Evolutionary conservation across 2,329 filamentous ascomycete genomes (phyloP).

Genomic region (Neoascochyta sp.): DNA sequence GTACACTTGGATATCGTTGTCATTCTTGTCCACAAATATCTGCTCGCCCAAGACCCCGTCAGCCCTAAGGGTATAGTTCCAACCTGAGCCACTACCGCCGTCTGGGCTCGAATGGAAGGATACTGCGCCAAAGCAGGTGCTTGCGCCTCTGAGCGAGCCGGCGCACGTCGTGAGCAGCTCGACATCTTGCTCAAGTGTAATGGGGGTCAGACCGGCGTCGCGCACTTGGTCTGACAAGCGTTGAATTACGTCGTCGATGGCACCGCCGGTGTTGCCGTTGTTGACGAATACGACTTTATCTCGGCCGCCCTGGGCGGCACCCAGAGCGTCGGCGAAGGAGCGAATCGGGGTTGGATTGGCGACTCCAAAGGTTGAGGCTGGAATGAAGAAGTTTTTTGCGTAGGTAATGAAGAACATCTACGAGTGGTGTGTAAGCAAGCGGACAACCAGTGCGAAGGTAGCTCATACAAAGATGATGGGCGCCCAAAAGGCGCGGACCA

Average conservation of each 20-base stretch:
- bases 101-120: slow-evolving; percentile 72
- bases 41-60: slow-evolving; percentile 66
- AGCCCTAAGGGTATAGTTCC: slow-evolving; percentile 83
- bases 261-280: slow-evolving; percentile 63
- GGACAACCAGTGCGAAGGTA: no score
- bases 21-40: slow-evolving; percentile 60
- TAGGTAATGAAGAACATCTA: slow-evolving; percentile 55
- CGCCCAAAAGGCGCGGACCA: slow-evolving; percentile 53
- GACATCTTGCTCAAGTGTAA: slow-evolving; percentile 53
- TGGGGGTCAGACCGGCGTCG: slow-evolving; percentile 53
- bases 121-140: slow-evolving; percentile 68
- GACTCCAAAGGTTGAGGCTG: slow-evolving; percentile 72
- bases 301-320: slow-evolving; percentile 55
- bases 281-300: slow-evolving; percentile 75
- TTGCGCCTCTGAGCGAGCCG: slow-evolving; percentile 57
- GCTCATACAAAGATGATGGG: slow-evolving; percentile 52
- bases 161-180: slow-evolving; percentile 62
- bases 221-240: slow-evolving; percentile 57
- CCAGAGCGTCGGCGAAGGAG: slow-evolving; percentile 62
- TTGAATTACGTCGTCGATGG: slow-evolving; percentile 69
- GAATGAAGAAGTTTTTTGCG: slow-evolving; percentile 78
- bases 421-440: no score
- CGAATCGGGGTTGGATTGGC: slow-evolving; percentile 59
- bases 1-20: slow-evolving; percentile 75
- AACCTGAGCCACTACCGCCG: slow-evolving; percentile 62